Evolutionary conservation across 129 eudicot species (phyloP).

Genomic region (Flaveria trinervia): DNA sequence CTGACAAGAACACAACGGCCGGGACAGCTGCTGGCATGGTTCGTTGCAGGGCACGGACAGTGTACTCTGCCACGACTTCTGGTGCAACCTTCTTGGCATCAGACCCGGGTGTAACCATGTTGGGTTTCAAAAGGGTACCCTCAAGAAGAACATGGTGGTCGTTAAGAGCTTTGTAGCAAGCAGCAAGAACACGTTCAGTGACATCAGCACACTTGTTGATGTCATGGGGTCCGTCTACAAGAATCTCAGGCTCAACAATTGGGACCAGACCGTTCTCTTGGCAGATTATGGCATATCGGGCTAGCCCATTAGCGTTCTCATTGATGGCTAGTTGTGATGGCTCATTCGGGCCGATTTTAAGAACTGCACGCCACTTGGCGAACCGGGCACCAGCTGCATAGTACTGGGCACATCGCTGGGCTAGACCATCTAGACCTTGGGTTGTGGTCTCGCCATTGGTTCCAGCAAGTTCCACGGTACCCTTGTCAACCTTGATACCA

Average conservation of each 20-base stretch:
- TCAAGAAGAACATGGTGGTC: constrained; percentile 23
- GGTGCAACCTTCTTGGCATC: constrained; percentile 44
- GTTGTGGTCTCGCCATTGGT: constrained; percentile 27
- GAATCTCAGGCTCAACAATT: constrained; percentile 21
- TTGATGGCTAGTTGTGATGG: constrained; percentile 22
- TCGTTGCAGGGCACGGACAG: constrained; percentile 48
- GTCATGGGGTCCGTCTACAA: constrained; percentile 24
- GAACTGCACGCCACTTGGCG: constrained; percentile 26
- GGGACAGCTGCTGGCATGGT: constrained; percentile 54
- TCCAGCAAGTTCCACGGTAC: constrained; percentile 19
- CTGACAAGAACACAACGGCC: constrained; percentile 32
- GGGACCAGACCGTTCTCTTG: constrained; percentile 26
- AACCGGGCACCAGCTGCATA: constrained; percentile 21
- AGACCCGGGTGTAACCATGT: constrained; percentile 57
- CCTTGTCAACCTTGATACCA: constrained; percentile 32
- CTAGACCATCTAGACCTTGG: constrained; percentile 27
- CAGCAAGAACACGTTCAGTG: constrained; percentile 13
- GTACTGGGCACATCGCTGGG: constrained; percentile 19
- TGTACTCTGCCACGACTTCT: constrained; percentile 51
- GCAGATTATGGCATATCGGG: constrained; percentile 23
- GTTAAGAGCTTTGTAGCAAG: constrained; percentile 20
- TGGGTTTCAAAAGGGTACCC: constrained; percentile 34
- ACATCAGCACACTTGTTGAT: constrained; percentile 22
- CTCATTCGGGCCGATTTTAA: constrained; percentile 3
- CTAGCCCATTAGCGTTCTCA: constrained; percentile 19